These are phyloP conservation scores for Diaporthe sp. DNA, from an alignment of 2,329 filamentous ascomycete species.

Conservation along the genomic window DNA sequence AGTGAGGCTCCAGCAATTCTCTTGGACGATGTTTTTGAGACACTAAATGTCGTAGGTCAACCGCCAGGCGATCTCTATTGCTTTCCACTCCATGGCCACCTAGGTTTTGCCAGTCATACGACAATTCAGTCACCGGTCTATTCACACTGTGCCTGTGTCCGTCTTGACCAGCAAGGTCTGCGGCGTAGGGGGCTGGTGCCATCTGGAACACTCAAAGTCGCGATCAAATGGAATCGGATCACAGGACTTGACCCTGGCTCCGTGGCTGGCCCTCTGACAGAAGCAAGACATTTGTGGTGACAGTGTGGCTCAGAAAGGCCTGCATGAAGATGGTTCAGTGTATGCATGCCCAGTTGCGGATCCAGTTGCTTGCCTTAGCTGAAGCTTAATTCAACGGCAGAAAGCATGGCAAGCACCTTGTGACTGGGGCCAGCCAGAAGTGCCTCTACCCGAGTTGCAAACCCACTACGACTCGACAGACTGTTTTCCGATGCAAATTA, in stretches of 20 bases:
- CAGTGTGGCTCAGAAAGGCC: neutral
- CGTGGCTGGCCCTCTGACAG: neutral
- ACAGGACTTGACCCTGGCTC: neutral
- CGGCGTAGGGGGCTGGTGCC: too few relatives aligned
- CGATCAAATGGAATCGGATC: neutral
- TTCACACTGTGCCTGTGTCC: neutral
- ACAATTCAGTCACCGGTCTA: neutral
- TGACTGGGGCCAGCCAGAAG: neutral
- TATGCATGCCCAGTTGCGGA: neutral
- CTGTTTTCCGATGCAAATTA: neutral
- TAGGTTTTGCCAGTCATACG: neutral
- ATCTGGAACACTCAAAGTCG: neutral
- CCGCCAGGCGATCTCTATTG: neutral
- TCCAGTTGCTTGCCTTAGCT: neutral
- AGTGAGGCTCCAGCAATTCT: neutral
- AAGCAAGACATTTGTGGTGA: neutral
- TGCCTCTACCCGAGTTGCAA: neutral
- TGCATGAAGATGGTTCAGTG: neutral
- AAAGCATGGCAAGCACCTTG: neutral
- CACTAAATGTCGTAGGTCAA: neutral
- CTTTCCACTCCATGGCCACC: neutral
- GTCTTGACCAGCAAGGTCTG: neutral
- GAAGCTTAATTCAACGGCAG: constrained; percentile 20
- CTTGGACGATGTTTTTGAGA: neutral
- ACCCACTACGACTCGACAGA: neutral